Conservation (phyloP, 441 rosid species). For the Arabidopsis lyrata region DNA sequence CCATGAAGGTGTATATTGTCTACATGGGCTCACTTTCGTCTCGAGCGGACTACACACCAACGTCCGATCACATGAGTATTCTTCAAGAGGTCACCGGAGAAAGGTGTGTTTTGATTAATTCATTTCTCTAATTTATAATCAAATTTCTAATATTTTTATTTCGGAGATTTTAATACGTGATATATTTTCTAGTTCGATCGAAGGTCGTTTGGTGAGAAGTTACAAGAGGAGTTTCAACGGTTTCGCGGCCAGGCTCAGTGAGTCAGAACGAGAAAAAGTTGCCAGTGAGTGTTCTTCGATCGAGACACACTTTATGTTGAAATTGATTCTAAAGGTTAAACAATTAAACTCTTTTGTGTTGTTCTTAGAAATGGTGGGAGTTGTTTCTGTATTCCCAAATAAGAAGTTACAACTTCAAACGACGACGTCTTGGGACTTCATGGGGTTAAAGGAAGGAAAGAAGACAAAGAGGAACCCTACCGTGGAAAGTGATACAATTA, state of each 20-base stretch:
- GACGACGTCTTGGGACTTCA: conserved; percentile 43
- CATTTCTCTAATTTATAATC: neutral
- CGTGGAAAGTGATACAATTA: conserved; percentile 43
- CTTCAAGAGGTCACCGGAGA: conserved; percentile 43
- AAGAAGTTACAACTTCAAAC: conserved; percentile 30
- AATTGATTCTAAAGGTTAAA: neutral
- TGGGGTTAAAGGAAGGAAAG: conserved; percentile 35
- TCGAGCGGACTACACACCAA: conserved; percentile 37
- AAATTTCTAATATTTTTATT: neutral
- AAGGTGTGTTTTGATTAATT: conserved; percentile 28
- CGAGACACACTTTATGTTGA: neutral
- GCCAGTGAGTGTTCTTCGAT: conserved; percentile 21
- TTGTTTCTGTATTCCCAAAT: conserved; percentile 47
- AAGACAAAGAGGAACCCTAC: conserved; percentile 3
- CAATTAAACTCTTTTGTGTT: neutral
- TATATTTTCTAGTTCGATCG: conserved; percentile 10
- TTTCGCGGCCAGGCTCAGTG: conserved; percentile 30
- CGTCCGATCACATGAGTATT: conserved; percentile 49
- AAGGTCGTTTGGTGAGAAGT: conserved; percentile 53
- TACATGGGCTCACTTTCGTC: conserved; percentile 64
- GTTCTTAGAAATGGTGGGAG: conserved; percentile 42
- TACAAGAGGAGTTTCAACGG: conserved; percentile 53
- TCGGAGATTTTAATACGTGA: conserved; percentile 9
- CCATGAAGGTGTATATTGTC: conserved; percentile 54
- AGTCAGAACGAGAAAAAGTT: conserved; percentile 25